phyloP scores from a whole-genome alignment of 2,329 filamentous ascomycete species.

The Cercospora sojina region DNA sequence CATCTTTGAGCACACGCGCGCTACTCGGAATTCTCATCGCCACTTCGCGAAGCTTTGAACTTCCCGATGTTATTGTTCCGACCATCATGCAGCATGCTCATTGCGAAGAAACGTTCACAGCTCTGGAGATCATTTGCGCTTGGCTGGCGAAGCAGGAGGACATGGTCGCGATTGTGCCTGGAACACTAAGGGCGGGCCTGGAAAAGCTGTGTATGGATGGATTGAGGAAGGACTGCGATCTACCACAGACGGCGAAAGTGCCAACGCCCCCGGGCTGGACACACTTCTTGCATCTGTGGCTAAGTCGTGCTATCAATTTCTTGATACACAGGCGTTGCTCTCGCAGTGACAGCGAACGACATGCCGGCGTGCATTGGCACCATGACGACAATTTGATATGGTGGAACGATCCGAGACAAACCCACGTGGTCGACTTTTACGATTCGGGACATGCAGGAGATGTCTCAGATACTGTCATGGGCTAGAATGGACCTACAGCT shows the following conservation, averaged over 20 bases:
- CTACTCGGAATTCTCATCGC: conserved; percentile 1
- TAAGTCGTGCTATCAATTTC: conserved; percentile 13
- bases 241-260: neutral
- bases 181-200: neutral
- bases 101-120: conserved; percentile 12
- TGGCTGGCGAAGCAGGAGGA: conserved; percentile 6
- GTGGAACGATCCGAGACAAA: conserved; percentile 8
- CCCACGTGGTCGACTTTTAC: neutral
- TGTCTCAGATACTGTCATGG: conserved; percentile 1
- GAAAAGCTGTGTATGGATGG: neutral
- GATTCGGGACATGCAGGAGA: neutral
- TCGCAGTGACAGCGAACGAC: neutral
- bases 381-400: conserved; percentile 2
- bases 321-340: conserved; percentile 11
- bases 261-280: conserved; percentile 17
- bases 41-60: conserved; percentile 11
- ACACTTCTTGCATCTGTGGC: conserved; percentile 12
- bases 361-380: conserved; percentile 15
- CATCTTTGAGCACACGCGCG: neutral
- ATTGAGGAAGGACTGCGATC: neutral
- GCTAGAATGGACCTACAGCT: conserved; percentile 24
- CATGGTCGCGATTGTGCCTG: neutral
- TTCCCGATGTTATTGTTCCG: conserved; percentile 5
- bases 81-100: conserved; percentile 5
- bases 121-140: neutral